These are phyloP conservation scores for Porphyrellus sp. DNA, from an alignment of 1,284 basidiomycete genomes.

Conservation along the genomic window DNA sequence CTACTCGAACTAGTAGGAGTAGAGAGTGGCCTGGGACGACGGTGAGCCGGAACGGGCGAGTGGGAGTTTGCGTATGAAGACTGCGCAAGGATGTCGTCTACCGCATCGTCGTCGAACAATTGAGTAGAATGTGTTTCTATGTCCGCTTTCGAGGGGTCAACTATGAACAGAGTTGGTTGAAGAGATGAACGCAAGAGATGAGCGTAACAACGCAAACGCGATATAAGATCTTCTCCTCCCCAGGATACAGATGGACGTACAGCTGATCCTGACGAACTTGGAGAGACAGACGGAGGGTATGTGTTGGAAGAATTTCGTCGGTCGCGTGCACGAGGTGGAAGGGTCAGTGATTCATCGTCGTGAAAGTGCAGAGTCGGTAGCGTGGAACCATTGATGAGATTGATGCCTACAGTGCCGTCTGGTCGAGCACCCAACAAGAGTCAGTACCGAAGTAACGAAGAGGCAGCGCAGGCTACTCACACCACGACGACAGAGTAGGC, in stretches of 20 bases:
- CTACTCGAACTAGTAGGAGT: constrained; percentile 41
- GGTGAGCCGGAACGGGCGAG: constrained; percentile 80
- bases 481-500: constrained; percentile 84
- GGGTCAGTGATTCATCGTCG: constrained; percentile 85
- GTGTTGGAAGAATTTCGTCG: constrained; percentile 41
- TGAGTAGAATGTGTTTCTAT: constrained; percentile 86
- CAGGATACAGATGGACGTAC: constrained; percentile 54
- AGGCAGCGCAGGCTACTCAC: constrained; percentile 46
- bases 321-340: constrained; percentile 41
- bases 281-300: constrained; percentile 61
- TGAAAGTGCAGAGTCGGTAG: constrained; percentile 93
- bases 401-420: constrained; percentile 79
- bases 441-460: constrained; percentile 6
- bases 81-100: constrained; percentile 76
- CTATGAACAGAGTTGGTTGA: constrained; percentile 80
- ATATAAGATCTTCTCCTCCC: constrained; percentile 85
- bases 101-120: constrained; percentile 76
- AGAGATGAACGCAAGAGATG: constrained; percentile 76
- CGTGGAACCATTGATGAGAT: constrained; percentile 86
- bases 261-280: constrained; percentile 39
- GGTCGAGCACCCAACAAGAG: neutral
- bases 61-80: constrained; percentile 73
- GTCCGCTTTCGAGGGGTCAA: constrained; percentile 89
- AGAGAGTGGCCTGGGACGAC: constrained; percentile 65
- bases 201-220: constrained; percentile 66